Evolutionary conservation across 805 yeast genomes (phyloP).

Genomic region (Candida ulmi): DNA sequence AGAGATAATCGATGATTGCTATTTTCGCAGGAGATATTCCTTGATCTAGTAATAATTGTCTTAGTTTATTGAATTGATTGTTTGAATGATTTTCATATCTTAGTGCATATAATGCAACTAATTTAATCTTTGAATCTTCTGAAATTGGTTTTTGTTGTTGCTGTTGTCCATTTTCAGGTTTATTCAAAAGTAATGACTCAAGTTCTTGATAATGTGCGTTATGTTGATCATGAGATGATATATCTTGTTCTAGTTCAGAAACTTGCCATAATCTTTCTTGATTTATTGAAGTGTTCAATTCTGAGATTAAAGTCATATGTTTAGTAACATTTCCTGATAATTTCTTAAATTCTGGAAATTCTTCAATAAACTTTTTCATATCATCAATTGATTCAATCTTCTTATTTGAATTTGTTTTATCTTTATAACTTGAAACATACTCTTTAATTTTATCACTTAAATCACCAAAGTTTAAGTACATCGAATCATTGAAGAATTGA

Average conservation of each 20-base stretch:
- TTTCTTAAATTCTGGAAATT: slow-evolving; percentile 89
- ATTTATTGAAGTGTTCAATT: slow-evolving; percentile 71
- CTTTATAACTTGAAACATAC: slow-evolving; percentile 77
- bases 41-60: slow-evolving; percentile 31
- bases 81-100: slow-evolving; percentile 54
- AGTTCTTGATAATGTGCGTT: slow-evolving; percentile 50
- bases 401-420: slow-evolving; percentile 68
- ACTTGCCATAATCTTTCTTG: slow-evolving; percentile 68
- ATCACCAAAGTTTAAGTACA: slow-evolving; percentile 92
- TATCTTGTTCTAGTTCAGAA: slow-evolving; percentile 84
- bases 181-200: slow-evolving; percentile 43
- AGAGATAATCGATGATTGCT: slow-evolving; percentile 30
- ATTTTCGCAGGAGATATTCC: slow-evolving; percentile 24
- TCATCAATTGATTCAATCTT: slow-evolving; percentile 78
- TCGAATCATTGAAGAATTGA: slow-evolving; percentile 67
- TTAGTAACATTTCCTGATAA: slow-evolving; percentile 84
- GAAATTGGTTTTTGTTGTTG: slow-evolving; percentile 35
- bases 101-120: slow-evolving; percentile 68
- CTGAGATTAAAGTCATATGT: slow-evolving; percentile 87
- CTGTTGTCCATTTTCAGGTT: slow-evolving; percentile 19
- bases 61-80: slow-evolving; percentile 36
- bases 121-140: slow-evolving; percentile 57
- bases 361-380: slow-evolving; percentile 85
- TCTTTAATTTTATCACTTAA: slow-evolving; percentile 81
- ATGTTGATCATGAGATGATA: slow-evolving; percentile 63